Base-by-base conservation (phyloP, 371 early-diverging fungal genomes). In the Mucor circinelloides region DNA sequence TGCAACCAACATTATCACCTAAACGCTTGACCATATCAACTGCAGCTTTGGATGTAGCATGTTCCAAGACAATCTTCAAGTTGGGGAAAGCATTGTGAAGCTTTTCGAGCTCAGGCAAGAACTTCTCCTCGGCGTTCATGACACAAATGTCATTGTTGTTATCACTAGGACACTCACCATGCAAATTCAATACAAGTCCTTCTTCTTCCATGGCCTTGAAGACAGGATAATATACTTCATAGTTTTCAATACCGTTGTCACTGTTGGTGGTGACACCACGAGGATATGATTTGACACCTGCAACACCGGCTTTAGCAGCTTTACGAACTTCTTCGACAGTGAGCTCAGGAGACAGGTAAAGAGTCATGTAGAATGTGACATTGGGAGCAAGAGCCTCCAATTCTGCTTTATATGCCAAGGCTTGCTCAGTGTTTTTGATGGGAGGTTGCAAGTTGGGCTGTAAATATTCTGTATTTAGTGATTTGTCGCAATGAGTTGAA, bases 241-340 rank as follows among this genome's bases (percentile, higher is more conserved):
- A 95, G 72, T 87, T 89, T 68, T 95, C 94, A 67, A 99, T 95
- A 57, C 99, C 99, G 63, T 88, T 87, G 63, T 97, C 97, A 67
- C 92, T 91, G 88, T 99, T 98, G 66, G 99, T 99, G 0, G 99
- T 99, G 25, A 99, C 99, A 34, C 99, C 98, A 34, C 97, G 89
- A 23, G 99, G 99, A 77, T 98, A 98, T 10, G 95, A 93, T 77
- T 98, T 98, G 64, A 98, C 98, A 60, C 95, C 94, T n/a, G 88
- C 89, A 65, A 99, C 85, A 30, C 98, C 98, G 21, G 93, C 91
- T 62, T 85, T 81, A 27, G 89, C 89, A 0, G 99, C 99, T 75
- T 92, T 92, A 65, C 80, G 73, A 60, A 97, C 91, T 77, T 97
- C 99, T 30, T 92, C 95, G 1, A 91, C 90, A 1, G 97, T 97